These are phyloP conservation scores for Cryptococcus amylolentus DNA, from an alignment of 1,284 basidiomycete genomes.

Conservation along the genomic window DNA sequence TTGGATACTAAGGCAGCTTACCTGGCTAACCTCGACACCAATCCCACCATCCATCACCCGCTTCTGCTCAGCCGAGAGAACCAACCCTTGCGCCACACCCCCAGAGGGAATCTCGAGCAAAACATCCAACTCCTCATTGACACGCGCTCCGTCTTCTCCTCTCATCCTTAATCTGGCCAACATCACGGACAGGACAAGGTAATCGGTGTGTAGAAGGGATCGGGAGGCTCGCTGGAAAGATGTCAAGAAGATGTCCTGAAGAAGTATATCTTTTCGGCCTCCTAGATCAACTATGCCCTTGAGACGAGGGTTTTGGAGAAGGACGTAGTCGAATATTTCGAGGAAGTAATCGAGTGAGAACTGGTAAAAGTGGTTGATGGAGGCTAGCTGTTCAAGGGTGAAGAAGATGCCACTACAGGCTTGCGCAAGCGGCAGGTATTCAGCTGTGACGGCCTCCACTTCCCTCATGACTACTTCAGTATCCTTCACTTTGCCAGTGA, in stretches of 20 bases:
- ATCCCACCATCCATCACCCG: constrained; percentile 28
- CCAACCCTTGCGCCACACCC: constrained; percentile 6
- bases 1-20: constrained; percentile 22
- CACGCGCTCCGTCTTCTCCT: constrained; percentile 61
- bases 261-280: constrained; percentile 74
- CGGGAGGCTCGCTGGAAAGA: constrained; percentile 88
- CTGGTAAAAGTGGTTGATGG: constrained; percentile 97
- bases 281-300: constrained; percentile 70
- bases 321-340: constrained; percentile 93
- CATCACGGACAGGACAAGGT: constrained; percentile 84
- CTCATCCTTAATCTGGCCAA: constrained; percentile 87
- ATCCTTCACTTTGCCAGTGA: constrained; percentile 94
- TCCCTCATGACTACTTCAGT: constrained; percentile 94
- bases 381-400: constrained; percentile 88
- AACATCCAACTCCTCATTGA: constrained; percentile 82
- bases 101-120: constrained; percentile 65
- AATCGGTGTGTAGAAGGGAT: constrained; percentile 85
- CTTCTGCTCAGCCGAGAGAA: constrained; percentile 29
- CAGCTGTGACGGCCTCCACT: constrained; percentile 90
- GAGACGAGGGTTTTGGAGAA: constrained; percentile 87
- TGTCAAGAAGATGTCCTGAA: constrained; percentile 85
- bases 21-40: constrained; percentile 56
- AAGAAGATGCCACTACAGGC: constrained; percentile 98
- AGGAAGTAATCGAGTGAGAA: constrained; percentile 98
- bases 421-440: constrained; percentile 91